Conservation (phyloP, 768 basidiomycete species). For the Calvatia gigantea region DNA sequence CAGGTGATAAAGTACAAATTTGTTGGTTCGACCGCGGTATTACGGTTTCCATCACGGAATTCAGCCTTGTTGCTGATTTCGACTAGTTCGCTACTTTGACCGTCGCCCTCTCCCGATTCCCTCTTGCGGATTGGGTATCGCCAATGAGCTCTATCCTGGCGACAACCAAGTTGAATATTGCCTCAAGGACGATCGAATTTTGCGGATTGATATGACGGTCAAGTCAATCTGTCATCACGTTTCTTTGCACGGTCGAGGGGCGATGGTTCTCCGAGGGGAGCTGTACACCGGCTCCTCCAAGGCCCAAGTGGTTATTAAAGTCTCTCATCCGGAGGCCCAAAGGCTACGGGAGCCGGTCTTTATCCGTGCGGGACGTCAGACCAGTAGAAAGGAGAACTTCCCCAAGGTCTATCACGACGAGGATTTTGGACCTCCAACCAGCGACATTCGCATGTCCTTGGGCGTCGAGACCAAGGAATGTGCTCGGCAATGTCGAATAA, state of each 20-base stretch:
- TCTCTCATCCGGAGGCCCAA: not conserved
- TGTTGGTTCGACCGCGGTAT: not conserved
- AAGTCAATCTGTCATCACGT: not conserved
- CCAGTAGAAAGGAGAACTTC: not conserved
- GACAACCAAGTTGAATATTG: not conserved
- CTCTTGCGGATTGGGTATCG: not conserved
- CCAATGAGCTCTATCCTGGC: not conserved
- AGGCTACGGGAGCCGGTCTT: not conserved
- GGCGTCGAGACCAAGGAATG: not conserved
- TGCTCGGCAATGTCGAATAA: not conserved
- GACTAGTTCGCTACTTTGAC: not conserved
- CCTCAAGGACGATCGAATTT: not conserved
- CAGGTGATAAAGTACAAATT: not conserved
- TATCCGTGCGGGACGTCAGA: not conserved
- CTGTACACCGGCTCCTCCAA: not conserved
- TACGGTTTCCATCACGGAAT: not conserved
- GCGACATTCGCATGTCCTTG: not conserved
- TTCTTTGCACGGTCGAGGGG: not conserved
- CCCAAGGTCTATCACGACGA: not conserved
- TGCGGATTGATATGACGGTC: not conserved
- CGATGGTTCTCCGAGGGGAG: not conserved
- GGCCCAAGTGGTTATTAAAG: not conserved
- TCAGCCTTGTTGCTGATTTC: not conserved
- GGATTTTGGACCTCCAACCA: not conserved
- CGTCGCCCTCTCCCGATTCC: not conserved